A percentile compares a stretch with the other conserved stretches of the same genome.
Evolutionary conservation across 1,139 yeast genomes (phyloP).

Genomic region (Waltiozyma solani): DNA sequence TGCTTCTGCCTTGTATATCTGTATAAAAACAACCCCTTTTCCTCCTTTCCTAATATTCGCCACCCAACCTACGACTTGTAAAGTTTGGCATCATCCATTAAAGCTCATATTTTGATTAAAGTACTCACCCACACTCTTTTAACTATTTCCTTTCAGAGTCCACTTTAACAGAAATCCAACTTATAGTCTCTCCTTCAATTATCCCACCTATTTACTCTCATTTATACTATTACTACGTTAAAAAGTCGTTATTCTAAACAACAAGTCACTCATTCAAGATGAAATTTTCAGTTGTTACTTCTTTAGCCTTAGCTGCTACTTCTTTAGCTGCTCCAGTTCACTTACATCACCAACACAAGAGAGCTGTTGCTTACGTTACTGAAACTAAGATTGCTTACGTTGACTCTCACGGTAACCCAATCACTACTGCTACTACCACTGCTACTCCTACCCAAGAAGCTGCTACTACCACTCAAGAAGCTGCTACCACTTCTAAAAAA

Average conservation of each 20-base stretch:
- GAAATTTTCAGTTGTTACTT: conserved; percentile 18
- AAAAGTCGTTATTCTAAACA: background rate
- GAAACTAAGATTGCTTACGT: conserved; percentile 40
- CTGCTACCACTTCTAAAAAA: conserved; percentile 15
- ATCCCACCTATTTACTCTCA: background rate
- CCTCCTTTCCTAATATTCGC: background rate
- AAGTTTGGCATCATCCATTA: background rate
- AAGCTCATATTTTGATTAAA: conserved; percentile 1
- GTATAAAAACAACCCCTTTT: background rate
- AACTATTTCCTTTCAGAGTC: background rate
- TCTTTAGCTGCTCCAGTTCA: conserved; percentile 40
- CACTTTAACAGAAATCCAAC: conserved; percentile 5
- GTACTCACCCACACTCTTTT: conserved; percentile 7
- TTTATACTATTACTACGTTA: background rate
- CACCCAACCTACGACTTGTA: background rate
- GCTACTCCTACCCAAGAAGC: conserved; percentile 10
- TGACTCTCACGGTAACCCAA: conserved; percentile 27
- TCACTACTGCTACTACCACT: conserved; percentile 18
- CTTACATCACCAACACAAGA: conserved; percentile 46
- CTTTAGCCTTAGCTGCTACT: conserved; percentile 24
- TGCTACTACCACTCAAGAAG: conserved; percentile 16
- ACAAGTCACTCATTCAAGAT: conserved; percentile 3
- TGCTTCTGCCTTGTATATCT: background rate
- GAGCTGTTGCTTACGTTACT: conserved; percentile 47
- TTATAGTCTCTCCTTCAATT: conserved; percentile 9